Conservation (phyloP, 164 flowering plant species). For the Umbilicus rupestris region DNA sequence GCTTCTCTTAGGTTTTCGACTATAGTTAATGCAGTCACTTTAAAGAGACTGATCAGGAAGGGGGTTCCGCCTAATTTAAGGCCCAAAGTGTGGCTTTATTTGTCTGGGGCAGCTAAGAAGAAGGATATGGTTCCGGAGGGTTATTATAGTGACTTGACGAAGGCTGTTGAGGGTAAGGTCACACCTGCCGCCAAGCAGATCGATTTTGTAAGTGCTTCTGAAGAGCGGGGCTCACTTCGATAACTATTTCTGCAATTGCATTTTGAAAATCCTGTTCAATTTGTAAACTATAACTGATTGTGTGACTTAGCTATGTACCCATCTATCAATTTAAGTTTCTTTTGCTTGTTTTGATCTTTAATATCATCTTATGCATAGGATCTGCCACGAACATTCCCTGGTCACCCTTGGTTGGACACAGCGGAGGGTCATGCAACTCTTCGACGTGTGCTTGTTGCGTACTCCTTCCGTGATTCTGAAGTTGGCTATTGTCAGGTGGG, state of each 20-base stretch:
- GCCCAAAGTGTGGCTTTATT: conserved; percentile 88
- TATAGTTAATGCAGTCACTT: conserved; percentile 58
- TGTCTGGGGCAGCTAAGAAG: conserved; percentile 94
- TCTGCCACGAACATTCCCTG: conserved; percentile 92
- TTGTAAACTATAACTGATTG: no score
- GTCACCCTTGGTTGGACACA: conserved; percentile 96
- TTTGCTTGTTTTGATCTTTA: conserved; percentile 10
- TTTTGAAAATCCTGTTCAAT: no score
- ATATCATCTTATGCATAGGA: conserved; percentile 39
- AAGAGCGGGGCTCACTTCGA: neutral
- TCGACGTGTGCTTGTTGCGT: conserved; percentile 85
- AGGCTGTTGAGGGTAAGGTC: conserved; percentile 75
- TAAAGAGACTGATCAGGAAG: conserved; percentile 77
- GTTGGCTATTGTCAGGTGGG: conserved; percentile 96
- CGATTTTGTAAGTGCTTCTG: conserved; percentile 63
- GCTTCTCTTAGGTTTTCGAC: conserved; percentile 50
- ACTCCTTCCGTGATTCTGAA: conserved; percentile 89
- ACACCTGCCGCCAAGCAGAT: conserved; percentile 88
- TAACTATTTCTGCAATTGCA: neutral
- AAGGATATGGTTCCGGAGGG: conserved; percentile 87
- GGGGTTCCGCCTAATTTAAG: conserved; percentile 83
- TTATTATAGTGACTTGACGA: conserved; percentile 68
- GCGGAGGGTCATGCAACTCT: conserved; percentile 87
- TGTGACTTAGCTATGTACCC: no score
- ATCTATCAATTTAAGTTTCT: neutral